Conservation (phyloP, 1,139 yeast species). For the Kodamaea plutei region DNA sequence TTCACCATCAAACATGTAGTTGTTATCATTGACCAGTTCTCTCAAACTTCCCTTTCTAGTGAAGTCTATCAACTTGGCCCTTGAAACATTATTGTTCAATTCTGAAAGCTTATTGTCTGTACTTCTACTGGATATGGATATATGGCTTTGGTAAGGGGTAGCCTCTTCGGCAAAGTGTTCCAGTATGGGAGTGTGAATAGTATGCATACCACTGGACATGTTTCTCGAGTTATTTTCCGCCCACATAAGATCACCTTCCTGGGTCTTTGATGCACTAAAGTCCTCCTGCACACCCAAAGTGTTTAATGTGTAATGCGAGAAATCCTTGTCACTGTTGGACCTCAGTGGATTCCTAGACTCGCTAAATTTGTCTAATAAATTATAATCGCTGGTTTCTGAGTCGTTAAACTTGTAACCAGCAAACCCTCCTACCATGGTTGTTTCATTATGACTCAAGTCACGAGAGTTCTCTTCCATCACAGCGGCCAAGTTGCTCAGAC, state of each 20-base stretch:
- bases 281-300: conserved; percentile 4
- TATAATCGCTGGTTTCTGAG: conserved; percentile 18
- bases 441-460: conserved; percentile 16
- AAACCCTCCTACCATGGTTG: conserved; percentile 7
- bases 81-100: conserved; percentile 10
- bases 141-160: neutral
- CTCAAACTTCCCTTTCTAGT: conserved; percentile 46
- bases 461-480: conserved; percentile 30
- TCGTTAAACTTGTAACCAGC: conserved; percentile 9
- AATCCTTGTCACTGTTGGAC: conserved; percentile 17
- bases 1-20: conserved; percentile 22
- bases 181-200: conserved; percentile 3
- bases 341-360: conserved; percentile 17
- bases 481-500: conserved; percentile 24
- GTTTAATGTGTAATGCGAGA: conserved; percentile 10
- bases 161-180: conserved; percentile 3
- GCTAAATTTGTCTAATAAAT: conserved; percentile 25
- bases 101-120: conserved; percentile 1
- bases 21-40: too few relatives aligned
- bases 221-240: conserved; percentile 10
- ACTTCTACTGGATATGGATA: neutral
- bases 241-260: conserved; percentile 30
- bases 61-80: conserved; percentile 51
- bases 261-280: conserved; percentile 24
- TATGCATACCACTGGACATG: neutral